phyloP scores from a whole-genome alignment of 208 protist genomes.

The Lotmaria passim region DNA sequence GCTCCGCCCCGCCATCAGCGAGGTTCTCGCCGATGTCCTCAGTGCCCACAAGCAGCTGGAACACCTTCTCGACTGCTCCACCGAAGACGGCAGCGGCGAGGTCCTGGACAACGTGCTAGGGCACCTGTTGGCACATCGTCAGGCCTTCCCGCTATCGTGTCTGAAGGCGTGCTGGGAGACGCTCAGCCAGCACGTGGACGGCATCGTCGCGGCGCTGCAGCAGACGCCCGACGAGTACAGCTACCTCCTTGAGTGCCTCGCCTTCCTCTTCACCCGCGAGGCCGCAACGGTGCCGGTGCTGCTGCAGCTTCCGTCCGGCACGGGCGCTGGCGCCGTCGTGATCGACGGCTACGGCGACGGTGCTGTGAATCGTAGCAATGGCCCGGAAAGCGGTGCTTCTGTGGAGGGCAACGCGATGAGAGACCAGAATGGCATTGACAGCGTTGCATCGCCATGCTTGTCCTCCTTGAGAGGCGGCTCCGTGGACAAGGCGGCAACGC shows the following conservation, averaged over 20 bases:
- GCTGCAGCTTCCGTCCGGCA: constrained; percentile 44
- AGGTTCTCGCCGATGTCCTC: constrained; percentile 55
- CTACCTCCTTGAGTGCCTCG: constrained; percentile 61
- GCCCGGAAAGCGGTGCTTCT: background rate
- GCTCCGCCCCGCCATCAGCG: constrained; percentile 53
- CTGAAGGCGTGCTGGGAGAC: constrained; percentile 59
- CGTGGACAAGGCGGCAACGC: background rate
- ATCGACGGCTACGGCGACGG: constrained; percentile 1
- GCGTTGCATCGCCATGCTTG: no score
- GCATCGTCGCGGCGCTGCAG: constrained; percentile 64
- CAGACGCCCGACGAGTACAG: constrained; percentile 54
- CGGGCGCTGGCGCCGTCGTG: background rate
- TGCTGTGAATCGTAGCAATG: background rate
- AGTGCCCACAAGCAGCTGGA: constrained; percentile 44
- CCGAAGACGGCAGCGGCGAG: constrained; percentile 35
- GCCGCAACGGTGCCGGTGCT: constrained; percentile 51
- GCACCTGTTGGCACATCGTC: constrained; percentile 55
- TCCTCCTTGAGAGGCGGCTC: background rate
- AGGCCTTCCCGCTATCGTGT: constrained; percentile 43
- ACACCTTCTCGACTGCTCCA: constrained; percentile 32
- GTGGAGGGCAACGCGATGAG: background rate
- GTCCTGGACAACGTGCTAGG: constrained; percentile 58
- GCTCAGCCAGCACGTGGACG: constrained; percentile 43
- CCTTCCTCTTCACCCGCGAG: constrained; percentile 59
- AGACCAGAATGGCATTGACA: no score